Evolutionary conservation across 331 rosid genomes (phyloP), one percentile per base, ranked within the genome.

Genomic region (Pyrus hybrid): DNA sequence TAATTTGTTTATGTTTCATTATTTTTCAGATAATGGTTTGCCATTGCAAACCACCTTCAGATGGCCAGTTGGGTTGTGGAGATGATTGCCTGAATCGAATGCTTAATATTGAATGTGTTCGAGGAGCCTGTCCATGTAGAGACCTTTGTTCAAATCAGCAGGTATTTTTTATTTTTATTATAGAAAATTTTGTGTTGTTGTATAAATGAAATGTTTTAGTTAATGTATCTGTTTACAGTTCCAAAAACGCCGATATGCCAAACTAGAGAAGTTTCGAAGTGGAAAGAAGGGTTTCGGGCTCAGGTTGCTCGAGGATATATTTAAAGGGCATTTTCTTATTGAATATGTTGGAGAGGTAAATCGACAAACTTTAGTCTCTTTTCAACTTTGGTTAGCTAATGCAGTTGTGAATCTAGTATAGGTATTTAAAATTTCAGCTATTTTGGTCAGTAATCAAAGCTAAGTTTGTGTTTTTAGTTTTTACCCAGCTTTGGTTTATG

Each of bases 291-390:
- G 99, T 80, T 92, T 79, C 64, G 99, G 99, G 80, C 92, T 95
- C 62, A 91, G 88, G 87, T 87, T 87, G 57, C 67, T 82, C n/a
- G 91, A 86, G 75, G 78, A 83, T 78, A 87, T 91, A 74, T 56
- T 85, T 18, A 68, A 84, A 87, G 98, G 99, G 75, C 83, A 84
- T 63, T 95, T 95, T 83, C 95, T 95, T 76, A 90, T 89, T 85
- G 99, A 95, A 88, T 95, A 95, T 57, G 97, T 95, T 76, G 99
- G 99, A 72, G 99, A 95, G 98, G 99, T 95, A 90, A 86, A 28
- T 23, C 30, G n/a, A 63, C 49, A 32, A 56, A 45, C 53, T 64
- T 54, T 67, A 26, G 51, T 68, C 20, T 63, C 2, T 26, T 25
- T 45, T 45, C 23, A 6, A 22, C 16, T 68, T 41, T 30, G 29